Base-by-base conservation (phyloP, 345 rosid species). In the Populus pruinosa region DNA sequence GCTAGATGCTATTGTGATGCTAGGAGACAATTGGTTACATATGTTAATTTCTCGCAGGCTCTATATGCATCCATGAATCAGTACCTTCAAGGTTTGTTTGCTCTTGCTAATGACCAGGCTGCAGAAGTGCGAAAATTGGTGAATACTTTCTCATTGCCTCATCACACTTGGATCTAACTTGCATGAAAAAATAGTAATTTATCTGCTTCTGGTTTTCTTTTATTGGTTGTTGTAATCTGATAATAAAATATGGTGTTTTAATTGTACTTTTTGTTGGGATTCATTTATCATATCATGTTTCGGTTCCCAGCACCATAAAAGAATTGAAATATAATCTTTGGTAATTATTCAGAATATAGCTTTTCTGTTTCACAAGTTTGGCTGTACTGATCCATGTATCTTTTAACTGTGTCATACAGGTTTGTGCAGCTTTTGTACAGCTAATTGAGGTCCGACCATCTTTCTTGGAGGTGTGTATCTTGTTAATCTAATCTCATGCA, bases 371-470 rank as follows among this genome's bases (percentile, higher is more conserved):
- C 70, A 39, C 61, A 79, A 59, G 53, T 59, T 69, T 73, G 65
- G 66, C 73, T 70, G 8, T 44, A 47, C 77, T 78, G 27, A 74
- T 77, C 11, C 66, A 11, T 43, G 41, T 70, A 1, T 67, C 77
- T 8, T 73, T 31, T 59, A 1, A 47, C 49, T 76, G 41, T 61
- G n/a, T 14, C 78, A 77, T 71, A 81, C 88, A 96, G 98, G 99
- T 93, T 72, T 96, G 97, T 82, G 89, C 93, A 75, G 98, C 99
- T 78, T 93, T 96, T 85, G 94, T 91, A 78, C 94, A 92, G 83
- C 91, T 96, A 77, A 86, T 90, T 73, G 98, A 93, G 85, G 88
- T 93, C 71, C 89, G 77, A 44, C 96, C 96, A 18, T 83, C 93
- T 33, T 81, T 92, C 73, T 80, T 93, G 81, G 92, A 92, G 97